phyloP scores from a whole-genome alignment of 306 rosid genomes.

The Prunus fruticosa region DNA sequence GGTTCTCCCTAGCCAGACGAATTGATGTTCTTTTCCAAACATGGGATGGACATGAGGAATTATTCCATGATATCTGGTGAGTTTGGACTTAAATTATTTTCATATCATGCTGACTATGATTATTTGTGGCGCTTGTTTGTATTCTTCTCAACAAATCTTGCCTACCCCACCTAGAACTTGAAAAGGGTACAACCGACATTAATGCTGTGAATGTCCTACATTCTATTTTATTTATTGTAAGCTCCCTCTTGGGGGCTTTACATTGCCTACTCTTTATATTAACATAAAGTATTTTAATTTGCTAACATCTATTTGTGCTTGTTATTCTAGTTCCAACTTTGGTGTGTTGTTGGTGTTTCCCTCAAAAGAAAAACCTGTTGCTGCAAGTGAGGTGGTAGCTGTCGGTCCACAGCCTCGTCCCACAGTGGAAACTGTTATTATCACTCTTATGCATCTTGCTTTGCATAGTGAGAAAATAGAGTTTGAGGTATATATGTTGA shows the following conservation, averaged over 20 bases:
- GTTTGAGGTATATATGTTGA: constrained; percentile 53
- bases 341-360: constrained; percentile 66
- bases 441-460: constrained; percentile 88
- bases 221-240: not conserved
- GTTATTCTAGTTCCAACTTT: constrained; percentile 62
- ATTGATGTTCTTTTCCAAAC: constrained; percentile 86
- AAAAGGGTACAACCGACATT: not conserved
- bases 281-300: not conserved
- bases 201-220: not conserved
- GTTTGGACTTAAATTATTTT: constrained; percentile 25
- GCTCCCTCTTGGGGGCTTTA: not conserved
- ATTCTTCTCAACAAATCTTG: not conserved
- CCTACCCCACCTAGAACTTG: not conserved
- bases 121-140: not conserved
- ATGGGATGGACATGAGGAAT: constrained; percentile 92
- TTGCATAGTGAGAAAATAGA: constrained; percentile 80
- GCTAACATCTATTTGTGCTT: constrained; percentile 12
- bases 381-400: constrained; percentile 72
- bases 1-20: constrained; percentile 64
- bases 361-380: constrained; percentile 54
- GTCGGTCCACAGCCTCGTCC: constrained; percentile 74
- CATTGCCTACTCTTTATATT: not conserved
- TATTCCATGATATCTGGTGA: constrained; percentile 86
- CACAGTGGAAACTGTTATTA: constrained; percentile 66
- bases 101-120: not conserved